Base-by-base conservation (phyloP, 352 stramenopile species). In the Globisporangium carolinianum region DNA sequence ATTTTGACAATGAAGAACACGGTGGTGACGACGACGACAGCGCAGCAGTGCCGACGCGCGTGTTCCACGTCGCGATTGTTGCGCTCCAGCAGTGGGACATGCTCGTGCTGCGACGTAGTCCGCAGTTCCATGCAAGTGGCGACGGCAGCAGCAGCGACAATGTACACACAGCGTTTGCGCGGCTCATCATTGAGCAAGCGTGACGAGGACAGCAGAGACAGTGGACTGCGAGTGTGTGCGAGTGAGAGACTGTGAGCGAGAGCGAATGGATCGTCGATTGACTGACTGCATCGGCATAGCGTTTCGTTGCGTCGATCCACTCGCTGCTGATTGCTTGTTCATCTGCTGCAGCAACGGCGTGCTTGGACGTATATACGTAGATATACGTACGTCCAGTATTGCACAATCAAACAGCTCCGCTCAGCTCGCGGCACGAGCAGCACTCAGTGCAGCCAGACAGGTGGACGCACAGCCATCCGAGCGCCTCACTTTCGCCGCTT, bases 71-170 rank as follows among this genome's bases (percentile, higher is more conserved):
- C 15, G 52, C 52, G 9, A 11, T 41, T 5, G 52, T 57, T 17
- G 9, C 36, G 39, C 52, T 57, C 18, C 17, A 48, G 39, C 47
- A 49, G 38, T 57, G 52, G 52, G 52, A 57, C 10, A 57, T 57
- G 52, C 15, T 57, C 39, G 52, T 52, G 24, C 35, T 58, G 53
- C 43, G 35, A 14, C 43, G 43, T 9, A 58, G 43, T 15, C 53
- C 38, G 37, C 15, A 8, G 43, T 18, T 6, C 1, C 11, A 36
- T 43, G 12, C 32, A 9, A 41, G 24, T 15, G 17, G 11, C 24
- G 43, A 46, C 38, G 12, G 9, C 18, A 32, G 24, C 24, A 32
- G 15, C 41, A 46, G 41, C 38, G 38, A 42, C 7, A 8, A 38
- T 5, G 45, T 8, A 10, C 35, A 15, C 12, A 60, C 55, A 14